Conservation (phyloP, 805 yeast genomes). For the Yamadazyma sp. region DNA sequence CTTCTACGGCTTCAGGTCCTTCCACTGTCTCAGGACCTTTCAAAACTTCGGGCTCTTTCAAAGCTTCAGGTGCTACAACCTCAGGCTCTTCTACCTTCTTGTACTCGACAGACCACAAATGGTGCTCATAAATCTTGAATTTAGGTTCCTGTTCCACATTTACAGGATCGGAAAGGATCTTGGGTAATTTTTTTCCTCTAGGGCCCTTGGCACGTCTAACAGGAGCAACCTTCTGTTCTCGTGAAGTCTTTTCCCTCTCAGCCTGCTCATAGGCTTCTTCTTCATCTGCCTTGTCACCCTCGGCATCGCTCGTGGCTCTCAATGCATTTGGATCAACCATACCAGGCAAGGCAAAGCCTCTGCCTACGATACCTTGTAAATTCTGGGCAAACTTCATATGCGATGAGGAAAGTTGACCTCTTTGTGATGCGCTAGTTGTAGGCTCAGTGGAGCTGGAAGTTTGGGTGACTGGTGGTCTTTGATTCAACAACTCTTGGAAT, state of each 20-base stretch:
- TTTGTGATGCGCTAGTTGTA: background rate
- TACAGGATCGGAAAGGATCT: constrained; percentile 46
- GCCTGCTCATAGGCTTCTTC: constrained; percentile 11
- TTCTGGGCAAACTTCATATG: constrained; percentile 54
- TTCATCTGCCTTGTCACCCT: constrained; percentile 7
- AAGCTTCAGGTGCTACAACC: background rate
- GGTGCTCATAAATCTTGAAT: constrained; percentile 30
- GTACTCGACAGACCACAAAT: constrained; percentile 34
- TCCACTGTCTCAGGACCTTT: no score
- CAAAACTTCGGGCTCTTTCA: background rate
- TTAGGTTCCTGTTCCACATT: constrained; percentile 34
- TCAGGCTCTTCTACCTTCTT: background rate
- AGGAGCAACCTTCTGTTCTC: background rate
- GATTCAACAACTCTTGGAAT: constrained; percentile 70
- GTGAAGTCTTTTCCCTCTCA: constrained; percentile 22
- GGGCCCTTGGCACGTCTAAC: constrained; percentile 69
- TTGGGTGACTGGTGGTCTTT: constrained; percentile 8
- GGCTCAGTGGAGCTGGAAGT: background rate
- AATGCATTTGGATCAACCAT: constrained; percentile 46
- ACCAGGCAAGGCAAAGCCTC: constrained; percentile 53
- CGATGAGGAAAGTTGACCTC: constrained; percentile 31
- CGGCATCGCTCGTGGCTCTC: constrained; percentile 14
- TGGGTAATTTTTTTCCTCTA: constrained; percentile 68
- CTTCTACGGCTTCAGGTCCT: background rate
- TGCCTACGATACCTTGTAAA: constrained; percentile 57